Evolutionary conservation across 768 basidiomycete genomes (phyloP), one percentile per base, ranked within the genome.

Genomic region (Gelatoporia subvermispora): DNA sequence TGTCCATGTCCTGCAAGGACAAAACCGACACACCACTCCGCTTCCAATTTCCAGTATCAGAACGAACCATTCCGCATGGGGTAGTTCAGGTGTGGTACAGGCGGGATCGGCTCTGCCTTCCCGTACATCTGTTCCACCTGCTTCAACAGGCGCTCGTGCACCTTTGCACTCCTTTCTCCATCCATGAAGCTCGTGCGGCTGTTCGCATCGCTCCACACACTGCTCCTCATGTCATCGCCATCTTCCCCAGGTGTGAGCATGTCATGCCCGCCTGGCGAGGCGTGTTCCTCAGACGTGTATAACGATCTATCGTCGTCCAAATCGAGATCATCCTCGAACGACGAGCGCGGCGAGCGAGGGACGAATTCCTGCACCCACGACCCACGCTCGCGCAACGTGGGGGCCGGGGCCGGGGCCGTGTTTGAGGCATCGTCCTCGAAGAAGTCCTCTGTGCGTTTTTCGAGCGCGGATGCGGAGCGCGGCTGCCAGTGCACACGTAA

Each of bases 101-200:
- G 68, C 8, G 76, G 77, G 28, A 78, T 74, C 25, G 76, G 76
- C 28, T 75, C 75, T 15, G 72, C 56, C 36, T 54, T 52, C 43
- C 68, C 71, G 57, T 76, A 72, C 76, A 82, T 76, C 45, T 66
- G 73, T 59, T 76, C 77, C 15, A 84, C 77, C 25, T 74, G 65
- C 50, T 66, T 58, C 43, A 82, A 66, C 52, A 84, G 76, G 56
- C 74, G 60, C 31, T 72, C 71, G 48, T 80, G 64, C 43, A 72
- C 69, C 55, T 69, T 63, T 55, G 70, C 73, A 53, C 80, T 82
- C 63, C 72, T 71, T 25, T 77, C 74, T 18, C 66, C 61, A 52
- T 82, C 80, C 59, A 82, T 49, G 45, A 83, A 66, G 52, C 78
- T 81, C 41, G 65, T 62, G 7, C 77, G 74, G 52, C 75, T 75